These are phyloP conservation scores for Fusarium vanettenii DNA, from an alignment of 2,329 filamentous ascomycete genomes.

Conservation along the genomic window DNA sequence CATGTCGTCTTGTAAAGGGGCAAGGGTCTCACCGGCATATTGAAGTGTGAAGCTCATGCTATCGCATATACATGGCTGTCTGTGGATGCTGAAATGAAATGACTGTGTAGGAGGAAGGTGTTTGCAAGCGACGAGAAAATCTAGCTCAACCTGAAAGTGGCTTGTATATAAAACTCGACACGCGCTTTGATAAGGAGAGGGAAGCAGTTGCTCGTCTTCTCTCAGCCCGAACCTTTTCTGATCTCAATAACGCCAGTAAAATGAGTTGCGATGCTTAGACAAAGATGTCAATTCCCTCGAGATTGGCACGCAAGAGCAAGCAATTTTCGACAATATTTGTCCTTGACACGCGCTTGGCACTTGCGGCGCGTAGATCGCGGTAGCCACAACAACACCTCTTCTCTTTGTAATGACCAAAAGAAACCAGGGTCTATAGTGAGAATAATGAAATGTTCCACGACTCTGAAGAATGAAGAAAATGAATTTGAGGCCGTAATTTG, in stretches of 20 bases:
- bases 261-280: not conserved
- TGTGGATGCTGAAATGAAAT: not conserved
- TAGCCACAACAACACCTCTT: constrained; percentile 1
- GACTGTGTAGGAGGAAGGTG: not conserved
- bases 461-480: not conserved
- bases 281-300: not conserved
- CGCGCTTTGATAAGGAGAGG: not conserved
- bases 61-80: not conserved
- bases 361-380: not conserved
- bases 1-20: not conserved
- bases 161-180: not conserved
- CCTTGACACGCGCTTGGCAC: constrained; percentile 1
- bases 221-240: not conserved
- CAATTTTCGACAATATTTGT: not conserved
- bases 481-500: not conserved
- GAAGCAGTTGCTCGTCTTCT: not conserved
- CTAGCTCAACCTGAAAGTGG: not conserved
- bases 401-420: not conserved
- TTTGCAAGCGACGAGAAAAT: not conserved
- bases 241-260: not conserved
- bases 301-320: not conserved
- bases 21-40: constrained; percentile 26
- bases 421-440: not conserved
- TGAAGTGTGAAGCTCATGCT: constrained; percentile 9
- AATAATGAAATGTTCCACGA: not conserved